These are phyloP conservation scores for Trichoderma aggressivum DNA, from an alignment of 2,329 filamentous ascomycete genomes.

Conservation along the genomic window DNA sequence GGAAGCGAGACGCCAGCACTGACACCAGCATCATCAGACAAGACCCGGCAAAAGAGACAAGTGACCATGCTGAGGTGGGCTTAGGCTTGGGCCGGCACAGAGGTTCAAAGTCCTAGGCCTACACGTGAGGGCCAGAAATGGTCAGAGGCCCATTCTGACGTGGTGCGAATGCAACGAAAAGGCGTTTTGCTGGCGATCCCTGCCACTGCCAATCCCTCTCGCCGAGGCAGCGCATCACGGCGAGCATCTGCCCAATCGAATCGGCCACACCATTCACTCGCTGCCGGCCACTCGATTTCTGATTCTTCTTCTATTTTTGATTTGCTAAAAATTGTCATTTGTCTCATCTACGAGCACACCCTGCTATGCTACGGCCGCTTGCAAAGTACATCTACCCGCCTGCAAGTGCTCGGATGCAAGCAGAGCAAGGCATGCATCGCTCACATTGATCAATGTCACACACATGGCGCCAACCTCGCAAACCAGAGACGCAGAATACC, in stretches of 20 bases:
- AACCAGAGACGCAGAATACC: neutral
- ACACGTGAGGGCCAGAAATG: conserved; percentile 1
- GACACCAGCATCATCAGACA: neutral
- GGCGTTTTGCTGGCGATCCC: conserved; percentile 1
- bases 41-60: neutral
- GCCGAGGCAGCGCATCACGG: neutral
- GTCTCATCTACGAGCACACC: neutral
- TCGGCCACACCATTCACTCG: neutral
- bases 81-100: neutral
- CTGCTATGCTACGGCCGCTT: neutral
- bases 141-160: conserved; percentile 5
- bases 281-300: neutral
- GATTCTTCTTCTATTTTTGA: neutral
- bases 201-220: neutral
- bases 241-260: neutral
- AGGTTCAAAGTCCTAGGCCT: neutral
- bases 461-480: neutral
- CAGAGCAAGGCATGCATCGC: neutral
- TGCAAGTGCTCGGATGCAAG: neutral
- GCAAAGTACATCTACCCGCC: neutral
- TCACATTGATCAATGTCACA: neutral
- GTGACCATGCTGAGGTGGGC: neutral
- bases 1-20: conserved; percentile 12
- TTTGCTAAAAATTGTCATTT: neutral
- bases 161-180: conserved; percentile 1